These are phyloP conservation scores for Kalanchoe fedtschenkoi DNA, from an alignment of 164 flowering plant genomes.

Conservation along the genomic window DNA sequence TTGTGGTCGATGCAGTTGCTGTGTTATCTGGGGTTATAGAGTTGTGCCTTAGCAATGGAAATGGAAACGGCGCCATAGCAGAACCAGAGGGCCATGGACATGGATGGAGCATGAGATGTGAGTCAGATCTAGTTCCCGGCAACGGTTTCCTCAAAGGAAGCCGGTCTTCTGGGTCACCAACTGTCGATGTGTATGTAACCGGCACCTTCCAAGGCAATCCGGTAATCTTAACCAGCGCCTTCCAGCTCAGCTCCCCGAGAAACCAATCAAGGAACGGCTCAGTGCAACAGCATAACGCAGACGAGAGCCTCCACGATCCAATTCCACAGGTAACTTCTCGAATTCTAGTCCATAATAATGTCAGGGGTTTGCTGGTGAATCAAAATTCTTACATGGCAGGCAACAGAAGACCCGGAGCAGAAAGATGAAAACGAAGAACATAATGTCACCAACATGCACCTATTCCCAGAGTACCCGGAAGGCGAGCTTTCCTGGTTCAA, in stretches of 20 bases:
- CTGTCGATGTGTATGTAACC: constrained; percentile 67
- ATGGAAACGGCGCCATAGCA: constrained; percentile 35
- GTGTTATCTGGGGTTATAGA: constrained; percentile 59
- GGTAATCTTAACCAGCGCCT: constrained; percentile 58
- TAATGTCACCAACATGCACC: neutral
- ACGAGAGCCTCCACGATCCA: neutral
- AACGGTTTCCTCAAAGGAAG: constrained; percentile 46
- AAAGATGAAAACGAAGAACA: constrained; percentile 1
- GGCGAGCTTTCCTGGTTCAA: constrained; percentile 3
- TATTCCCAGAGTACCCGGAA: neutral
- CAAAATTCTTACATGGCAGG: neutral
- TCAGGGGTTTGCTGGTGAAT: neutral
- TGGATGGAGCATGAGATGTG: constrained; percentile 61
- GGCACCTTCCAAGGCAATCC: constrained; percentile 66
- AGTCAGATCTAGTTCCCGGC: constrained; percentile 26
- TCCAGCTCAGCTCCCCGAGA: constrained; percentile 43
- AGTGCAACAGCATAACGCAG: neutral
- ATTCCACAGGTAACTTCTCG: neutral
- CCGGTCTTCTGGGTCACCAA: constrained; percentile 29
- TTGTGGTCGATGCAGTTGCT: constrained; percentile 39
- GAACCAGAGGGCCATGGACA: constrained; percentile 27
- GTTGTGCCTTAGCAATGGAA: constrained; percentile 22
- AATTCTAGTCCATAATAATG: neutral
- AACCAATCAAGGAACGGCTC: constrained; percentile 37
- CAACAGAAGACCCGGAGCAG: neutral